These are phyloP conservation scores for Selaginella moellendorffii DNA, from an alignment of 75 land plant species.

Conservation along the genomic window DNA sequence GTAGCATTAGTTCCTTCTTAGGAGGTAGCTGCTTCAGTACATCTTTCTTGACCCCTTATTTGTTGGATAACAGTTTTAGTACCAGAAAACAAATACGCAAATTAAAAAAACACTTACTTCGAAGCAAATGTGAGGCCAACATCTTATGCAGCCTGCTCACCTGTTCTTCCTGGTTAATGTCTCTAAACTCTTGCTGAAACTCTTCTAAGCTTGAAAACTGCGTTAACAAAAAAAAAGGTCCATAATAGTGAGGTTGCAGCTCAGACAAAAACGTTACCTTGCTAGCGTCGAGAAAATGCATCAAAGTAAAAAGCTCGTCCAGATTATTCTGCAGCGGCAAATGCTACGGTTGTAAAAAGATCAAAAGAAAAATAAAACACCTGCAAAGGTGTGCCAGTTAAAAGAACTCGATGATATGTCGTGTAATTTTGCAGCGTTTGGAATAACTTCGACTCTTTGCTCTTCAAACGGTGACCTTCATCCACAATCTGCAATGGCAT, in stretches of 20 bases:
- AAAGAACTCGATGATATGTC: conserved; percentile 63
- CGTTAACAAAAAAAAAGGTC: too few species aligned
- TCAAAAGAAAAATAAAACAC: conserved; percentile 18
- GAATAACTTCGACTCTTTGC: conserved; percentile 96
- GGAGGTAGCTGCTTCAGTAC: conserved; percentile 2
- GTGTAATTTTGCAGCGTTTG: conserved; percentile 50
- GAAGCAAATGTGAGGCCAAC: conserved; percentile 88
- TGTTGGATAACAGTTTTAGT: too few species aligned
- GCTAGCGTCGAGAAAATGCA: conserved; percentile 98
- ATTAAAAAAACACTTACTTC: conserved; percentile 39
- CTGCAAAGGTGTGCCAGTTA: conserved; percentile 98
- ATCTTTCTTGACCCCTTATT: background rate
- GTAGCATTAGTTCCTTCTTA: conserved; percentile 7
- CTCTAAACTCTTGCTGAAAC: conserved; percentile 82
- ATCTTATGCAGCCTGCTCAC: conserved; percentile 78
- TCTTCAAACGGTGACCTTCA: conserved; percentile 97
- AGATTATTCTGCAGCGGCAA: conserved; percentile 62
- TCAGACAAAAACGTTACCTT: conserved; percentile 41
- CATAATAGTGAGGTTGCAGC: background rate
- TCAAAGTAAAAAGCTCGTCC: conserved; percentile 96
- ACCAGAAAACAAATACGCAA: background rate
- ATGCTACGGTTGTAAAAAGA: background rate
- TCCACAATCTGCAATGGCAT: conserved; percentile 63
- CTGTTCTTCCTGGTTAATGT: conserved; percentile 95
- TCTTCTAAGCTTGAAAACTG: conserved; percentile 94